phyloP scores from a whole-genome alignment of 768 basidiomycete genomes.

The Tylopilus subfusipes region DNA sequence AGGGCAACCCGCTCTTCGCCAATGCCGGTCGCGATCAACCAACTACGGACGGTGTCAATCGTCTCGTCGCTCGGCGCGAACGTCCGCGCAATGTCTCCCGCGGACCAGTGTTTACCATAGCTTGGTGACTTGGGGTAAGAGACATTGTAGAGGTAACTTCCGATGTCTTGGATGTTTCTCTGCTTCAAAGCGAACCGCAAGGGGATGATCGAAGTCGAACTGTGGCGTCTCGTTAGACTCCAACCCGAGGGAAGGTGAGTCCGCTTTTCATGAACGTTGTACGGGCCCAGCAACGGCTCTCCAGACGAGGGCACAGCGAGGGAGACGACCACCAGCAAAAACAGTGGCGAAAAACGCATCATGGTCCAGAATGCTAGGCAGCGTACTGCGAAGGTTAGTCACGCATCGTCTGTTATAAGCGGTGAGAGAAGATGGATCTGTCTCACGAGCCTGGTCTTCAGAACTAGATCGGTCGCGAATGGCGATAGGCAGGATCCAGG shows the following conservation, averaged over 20 bases:
- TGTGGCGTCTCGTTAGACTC: slow-evolving; percentile 35
- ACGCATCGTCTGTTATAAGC: neutral
- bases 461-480: neutral
- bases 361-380: neutral
- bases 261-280: slow-evolving; percentile 41
- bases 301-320: slow-evolving; percentile 17
- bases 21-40: slow-evolving; percentile 30
- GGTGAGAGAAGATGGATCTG: neutral
- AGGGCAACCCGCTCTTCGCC: slow-evolving; percentile 15
- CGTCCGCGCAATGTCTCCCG: slow-evolving; percentile 23
- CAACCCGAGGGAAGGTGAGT: slow-evolving; percentile 34
- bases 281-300: slow-evolving; percentile 9
- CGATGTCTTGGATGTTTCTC: slow-evolving; percentile 27
- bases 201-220: slow-evolving; percentile 27
- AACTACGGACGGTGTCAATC: slow-evolving; percentile 16
- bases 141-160: slow-evolving; percentile 25
- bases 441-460: neutral
- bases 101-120: slow-evolving; percentile 20
- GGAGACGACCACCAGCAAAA: slow-evolving; percentile 11
- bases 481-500: neutral
- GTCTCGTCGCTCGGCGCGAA: slow-evolving; percentile 25
- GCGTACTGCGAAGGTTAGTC: neutral
- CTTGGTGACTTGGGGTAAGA: slow-evolving; percentile 32
- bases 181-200: slow-evolving; percentile 33
- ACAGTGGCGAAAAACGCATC: slow-evolving; percentile 11